Conservation (phyloP, 2,329 filamentous ascomycete species). For the Hymenoscyphus infarciens region DNA sequence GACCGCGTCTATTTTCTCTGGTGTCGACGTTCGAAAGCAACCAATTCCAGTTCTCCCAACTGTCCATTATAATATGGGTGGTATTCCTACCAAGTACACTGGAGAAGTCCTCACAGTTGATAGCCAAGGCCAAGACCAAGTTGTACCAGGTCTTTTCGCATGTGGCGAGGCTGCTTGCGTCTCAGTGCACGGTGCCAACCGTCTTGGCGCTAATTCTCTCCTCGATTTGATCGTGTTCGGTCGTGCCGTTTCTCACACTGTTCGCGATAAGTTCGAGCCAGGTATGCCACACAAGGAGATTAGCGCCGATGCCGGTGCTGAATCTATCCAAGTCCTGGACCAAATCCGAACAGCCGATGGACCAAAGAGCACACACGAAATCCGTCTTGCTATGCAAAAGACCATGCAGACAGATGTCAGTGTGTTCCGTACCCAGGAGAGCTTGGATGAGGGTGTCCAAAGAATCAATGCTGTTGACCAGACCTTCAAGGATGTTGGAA, state of each 20-base stretch:
- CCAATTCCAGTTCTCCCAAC: constrained; percentile 95
- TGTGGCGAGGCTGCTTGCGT: constrained; percentile 97
- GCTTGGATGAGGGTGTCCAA: constrained; percentile 85
- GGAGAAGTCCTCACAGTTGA: constrained; percentile 92
- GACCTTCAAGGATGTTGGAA: constrained; percentile 78
- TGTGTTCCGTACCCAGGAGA: constrained; percentile 87
- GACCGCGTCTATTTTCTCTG: constrained; percentile 94
- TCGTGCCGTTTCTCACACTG: constrained; percentile 93
- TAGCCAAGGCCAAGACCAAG: constrained; percentile 80
- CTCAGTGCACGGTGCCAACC: constrained; percentile 97
- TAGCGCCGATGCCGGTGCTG: constrained; percentile 79
- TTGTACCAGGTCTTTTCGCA: constrained; percentile 92
- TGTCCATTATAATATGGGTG: constrained; percentile 99
- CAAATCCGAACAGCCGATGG: constrained; percentile 79
- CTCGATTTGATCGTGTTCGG: constrained; percentile 97
- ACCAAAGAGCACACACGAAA: constrained; percentile 81
- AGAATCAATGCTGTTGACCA: constrained; percentile 83
- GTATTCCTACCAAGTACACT: constrained; percentile 96
- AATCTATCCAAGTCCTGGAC: constrained; percentile 84
- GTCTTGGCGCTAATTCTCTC: constrained; percentile 95
- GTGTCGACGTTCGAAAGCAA: constrained; percentile 95
- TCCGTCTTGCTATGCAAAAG: constrained; percentile 93
- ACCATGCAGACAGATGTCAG: constrained; percentile 96
- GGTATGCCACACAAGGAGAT: constrained; percentile 76
- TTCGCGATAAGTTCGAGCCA: constrained; percentile 88